phyloP scores from a whole-genome alignment of 129 eudicot genomes.

The Flaveria sonorensis region DNA sequence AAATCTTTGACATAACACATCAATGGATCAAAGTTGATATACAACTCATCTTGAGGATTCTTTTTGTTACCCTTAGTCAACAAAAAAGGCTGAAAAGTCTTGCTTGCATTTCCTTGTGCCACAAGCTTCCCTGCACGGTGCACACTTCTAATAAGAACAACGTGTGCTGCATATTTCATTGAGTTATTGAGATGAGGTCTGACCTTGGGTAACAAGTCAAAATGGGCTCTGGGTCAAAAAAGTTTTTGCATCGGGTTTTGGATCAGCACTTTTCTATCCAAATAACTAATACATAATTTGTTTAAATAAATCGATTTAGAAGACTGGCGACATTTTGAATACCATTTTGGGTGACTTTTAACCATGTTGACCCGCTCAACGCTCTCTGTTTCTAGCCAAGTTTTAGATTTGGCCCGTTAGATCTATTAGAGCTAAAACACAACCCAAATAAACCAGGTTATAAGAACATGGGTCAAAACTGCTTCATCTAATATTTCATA shows the following conservation, averaged over 20 bases:
- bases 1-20: slow-evolving; percentile 61
- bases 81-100: slow-evolving; percentile 64
- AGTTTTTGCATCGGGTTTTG: background rate
- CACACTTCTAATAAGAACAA: slow-evolving; percentile 18
- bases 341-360: background rate
- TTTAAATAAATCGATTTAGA: background rate
- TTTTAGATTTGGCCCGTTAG: background rate
- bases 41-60: slow-evolving; percentile 51
- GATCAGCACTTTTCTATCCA: background rate
- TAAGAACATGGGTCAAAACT: background rate
- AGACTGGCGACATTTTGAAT: background rate
- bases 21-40: slow-evolving; percentile 84
- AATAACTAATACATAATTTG: background rate
- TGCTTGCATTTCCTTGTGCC: slow-evolving; percentile 71
- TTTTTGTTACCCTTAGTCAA: slow-evolving; percentile 47
- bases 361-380: background rate
- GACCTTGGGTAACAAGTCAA: background rate
- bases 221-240: background rate
- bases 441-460: background rate
- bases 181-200: background rate
- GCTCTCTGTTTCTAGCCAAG: background rate
- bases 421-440: background rate
- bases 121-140: slow-evolving; percentile 59
- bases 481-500: background rate
- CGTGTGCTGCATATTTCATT: background rate